phyloP scores from a whole-genome alignment of 2,329 filamentous ascomycete species.

The Mycosphaerelloides madeirae region DNA sequence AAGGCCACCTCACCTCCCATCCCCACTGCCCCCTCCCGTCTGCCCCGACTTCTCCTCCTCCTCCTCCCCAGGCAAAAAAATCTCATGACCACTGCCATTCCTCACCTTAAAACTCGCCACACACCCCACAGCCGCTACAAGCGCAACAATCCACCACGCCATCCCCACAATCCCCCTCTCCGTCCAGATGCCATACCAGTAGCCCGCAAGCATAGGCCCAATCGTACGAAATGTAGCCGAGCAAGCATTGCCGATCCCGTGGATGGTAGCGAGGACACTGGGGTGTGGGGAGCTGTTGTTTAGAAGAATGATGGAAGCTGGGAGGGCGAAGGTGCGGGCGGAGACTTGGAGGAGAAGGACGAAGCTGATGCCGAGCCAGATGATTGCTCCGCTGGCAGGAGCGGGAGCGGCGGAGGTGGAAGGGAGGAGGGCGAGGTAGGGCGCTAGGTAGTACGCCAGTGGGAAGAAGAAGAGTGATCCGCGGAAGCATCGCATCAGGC shows the following conservation, averaged over 20 bases:
- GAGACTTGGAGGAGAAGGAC: slow-evolving; percentile 66
- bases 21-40: slow-evolving; percentile 26
- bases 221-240: slow-evolving; percentile 52
- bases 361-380: slow-evolving; percentile 62
- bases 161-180: slow-evolving; percentile 51
- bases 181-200: slow-evolving; percentile 51
- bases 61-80: slow-evolving; percentile 48
- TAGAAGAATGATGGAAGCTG: slow-evolving; percentile 52
- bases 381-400: slow-evolving; percentile 50
- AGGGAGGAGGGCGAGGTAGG: slow-evolving; percentile 66
- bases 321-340: slow-evolving; percentile 64
- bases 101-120: slow-evolving; percentile 56
- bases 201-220: slow-evolving; percentile 52
- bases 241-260: slow-evolving; percentile 55
- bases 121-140: slow-evolving; percentile 54
- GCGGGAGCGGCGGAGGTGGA: slow-evolving; percentile 44
- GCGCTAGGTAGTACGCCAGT: slow-evolving; percentile 62
- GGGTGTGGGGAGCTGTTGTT: slow-evolving; percentile 57
- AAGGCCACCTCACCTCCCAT: slow-evolving; percentile 23
- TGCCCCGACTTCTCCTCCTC: slow-evolving; percentile 27
- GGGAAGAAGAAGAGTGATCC: slow-evolving; percentile 67
- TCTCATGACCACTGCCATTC: slow-evolving; percentile 61
- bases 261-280: slow-evolving; percentile 53
- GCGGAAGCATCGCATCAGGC: slow-evolving; percentile 64
- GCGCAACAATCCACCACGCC: slow-evolving; percentile 55